A percentile compares a stretch with the other conserved stretches of the same genome.
Evolutionary conservation across 306 rosid species (phyloP).

Genomic region (Trifolium repens): DNA sequence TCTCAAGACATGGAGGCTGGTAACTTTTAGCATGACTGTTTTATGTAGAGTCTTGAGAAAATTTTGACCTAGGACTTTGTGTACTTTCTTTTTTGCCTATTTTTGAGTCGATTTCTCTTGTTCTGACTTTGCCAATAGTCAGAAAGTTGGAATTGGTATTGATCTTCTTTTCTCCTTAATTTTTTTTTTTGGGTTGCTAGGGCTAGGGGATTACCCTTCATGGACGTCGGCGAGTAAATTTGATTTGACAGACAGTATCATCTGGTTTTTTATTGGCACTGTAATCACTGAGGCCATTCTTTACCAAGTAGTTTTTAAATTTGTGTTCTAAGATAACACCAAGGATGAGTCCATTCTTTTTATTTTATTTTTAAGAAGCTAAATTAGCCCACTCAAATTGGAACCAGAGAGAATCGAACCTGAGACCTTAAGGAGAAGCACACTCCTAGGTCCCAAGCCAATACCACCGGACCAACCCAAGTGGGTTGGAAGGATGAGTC

Average conservation of each 20-base stretch:
- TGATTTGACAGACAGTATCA: conserved; percentile 36
- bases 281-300: conserved; percentile 39
- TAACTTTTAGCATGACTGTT: conserved; percentile 52
- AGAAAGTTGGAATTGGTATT: conserved; percentile 36
- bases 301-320: conserved; percentile 30
- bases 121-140: conserved; percentile 32
- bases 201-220: conserved; percentile 61
- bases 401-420: too few relatives aligned
- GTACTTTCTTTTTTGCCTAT: conserved; percentile 12
- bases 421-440: too few relatives aligned
- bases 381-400: too few relatives aligned
- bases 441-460: too few relatives aligned
- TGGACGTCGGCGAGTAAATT: conserved; percentile 62
- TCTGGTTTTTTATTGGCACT: conserved; percentile 34
- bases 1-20: conserved; percentile 96
- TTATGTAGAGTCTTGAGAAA: conserved; percentile 12
- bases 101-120: conserved; percentile 15
- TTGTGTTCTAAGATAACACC: conserved; percentile 27
- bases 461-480: too few relatives aligned
- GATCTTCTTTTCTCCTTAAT: conserved; percentile 9
- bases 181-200: conserved; percentile 38
- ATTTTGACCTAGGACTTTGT: conserved; percentile 14
- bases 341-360: neutral
- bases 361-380: too few relatives aligned
- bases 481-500: neutral